Evolutionary conservation across 129 eudicot genomes (phyloP).

Genomic region (Arctium minus): DNA sequence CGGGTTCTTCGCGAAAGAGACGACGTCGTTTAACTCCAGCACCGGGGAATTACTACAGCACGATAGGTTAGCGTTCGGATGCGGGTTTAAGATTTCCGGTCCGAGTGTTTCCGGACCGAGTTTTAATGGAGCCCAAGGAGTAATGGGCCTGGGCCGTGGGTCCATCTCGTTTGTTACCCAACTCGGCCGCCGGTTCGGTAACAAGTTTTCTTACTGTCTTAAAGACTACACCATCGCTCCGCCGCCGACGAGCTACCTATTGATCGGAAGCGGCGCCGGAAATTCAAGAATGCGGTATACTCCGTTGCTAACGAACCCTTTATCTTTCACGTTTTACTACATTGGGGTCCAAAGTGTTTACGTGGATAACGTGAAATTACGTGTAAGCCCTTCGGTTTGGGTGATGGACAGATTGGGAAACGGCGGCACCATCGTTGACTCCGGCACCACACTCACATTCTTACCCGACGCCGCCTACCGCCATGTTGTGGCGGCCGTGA

Average conservation of each 20-base stretch:
- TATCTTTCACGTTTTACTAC: conserved; percentile 68
- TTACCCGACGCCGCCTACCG: conserved; percentile 53
- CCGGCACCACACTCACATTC: conserved; percentile 70
- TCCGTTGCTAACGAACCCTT: conserved; percentile 41
- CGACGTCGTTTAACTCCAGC: conserved; percentile 56
- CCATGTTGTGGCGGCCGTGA: conserved; percentile 34
- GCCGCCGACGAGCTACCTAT: conserved; percentile 63
- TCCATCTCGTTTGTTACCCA: conserved; percentile 60
- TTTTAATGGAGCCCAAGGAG: conserved; percentile 66
- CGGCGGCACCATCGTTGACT: conserved; percentile 76
- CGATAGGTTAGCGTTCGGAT: conserved; percentile 47
- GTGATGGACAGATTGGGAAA: conserved; percentile 51
- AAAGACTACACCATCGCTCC: conserved; percentile 71
- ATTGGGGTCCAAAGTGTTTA: conserved; percentile 45
- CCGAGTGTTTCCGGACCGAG: conserved; percentile 78
- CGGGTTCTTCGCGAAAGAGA: conserved; percentile 58
- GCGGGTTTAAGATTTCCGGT: conserved; percentile 59
- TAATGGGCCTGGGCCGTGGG: conserved; percentile 77
- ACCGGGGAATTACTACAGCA: conserved; percentile 29
- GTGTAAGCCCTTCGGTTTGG: conserved; percentile 58
- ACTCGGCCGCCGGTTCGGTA: conserved; percentile 53
- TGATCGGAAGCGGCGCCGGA: conserved; percentile 40
- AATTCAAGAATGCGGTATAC: conserved; percentile 34
- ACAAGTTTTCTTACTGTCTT: conserved; percentile 66
- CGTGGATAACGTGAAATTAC: conserved; percentile 42